Evolutionary conservation across 345 rosid species (phyloP).

Genomic region (Heritiera littoralis): DNA sequence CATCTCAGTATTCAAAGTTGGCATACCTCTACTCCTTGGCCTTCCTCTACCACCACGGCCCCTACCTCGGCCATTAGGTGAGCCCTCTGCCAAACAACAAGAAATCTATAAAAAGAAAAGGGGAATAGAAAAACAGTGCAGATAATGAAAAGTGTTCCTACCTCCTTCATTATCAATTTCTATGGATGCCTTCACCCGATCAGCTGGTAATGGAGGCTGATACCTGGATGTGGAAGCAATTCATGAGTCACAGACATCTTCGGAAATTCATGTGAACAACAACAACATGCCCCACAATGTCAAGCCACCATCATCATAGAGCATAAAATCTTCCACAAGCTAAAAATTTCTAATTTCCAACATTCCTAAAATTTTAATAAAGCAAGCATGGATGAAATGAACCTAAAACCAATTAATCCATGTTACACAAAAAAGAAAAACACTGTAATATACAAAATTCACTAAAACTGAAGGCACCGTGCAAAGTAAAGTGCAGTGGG

Average conservation of each 20-base stretch:
- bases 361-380: neutral
- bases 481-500: neutral
- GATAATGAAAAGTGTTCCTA: conserved; percentile 20
- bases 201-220: conserved; percentile 72
- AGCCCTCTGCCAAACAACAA: conserved; percentile 51
- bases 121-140: neutral
- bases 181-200: conserved; percentile 53
- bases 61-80: conserved; percentile 68
- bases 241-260: neutral
- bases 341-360: neutral
- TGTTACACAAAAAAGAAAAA: neutral
- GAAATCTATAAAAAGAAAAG: neutral
- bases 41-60: conserved; percentile 75
- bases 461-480: neutral
- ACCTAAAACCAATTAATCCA: neutral
- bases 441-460: neutral
- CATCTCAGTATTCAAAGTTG: neutral
- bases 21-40: conserved; percentile 47
- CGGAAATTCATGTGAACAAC: neutral
- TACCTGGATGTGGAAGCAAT: conserved; percentile 48
- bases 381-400: neutral
- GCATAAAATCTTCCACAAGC: neutral
- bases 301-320: too few species aligned
- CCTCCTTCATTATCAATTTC: conserved; percentile 75
- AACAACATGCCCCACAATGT: neutral